A percentile compares a stretch with the other conserved stretches of the same genome.
Evolutionary conservation across 2,329 filamentous ascomycete genomes (phyloP).

Genomic region (Paraphaeosphaeria minitans): DNA sequence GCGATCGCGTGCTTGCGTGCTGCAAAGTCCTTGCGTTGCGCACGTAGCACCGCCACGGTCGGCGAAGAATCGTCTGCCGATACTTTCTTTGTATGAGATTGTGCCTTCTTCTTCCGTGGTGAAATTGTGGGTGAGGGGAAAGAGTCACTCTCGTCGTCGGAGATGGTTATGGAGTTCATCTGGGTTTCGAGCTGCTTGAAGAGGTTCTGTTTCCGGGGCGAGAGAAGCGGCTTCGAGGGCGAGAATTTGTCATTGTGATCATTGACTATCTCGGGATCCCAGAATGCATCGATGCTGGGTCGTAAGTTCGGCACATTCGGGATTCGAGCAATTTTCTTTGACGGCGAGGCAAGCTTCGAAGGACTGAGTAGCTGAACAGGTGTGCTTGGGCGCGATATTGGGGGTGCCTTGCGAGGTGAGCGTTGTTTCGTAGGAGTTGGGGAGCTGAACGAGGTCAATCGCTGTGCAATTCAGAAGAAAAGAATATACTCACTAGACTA

Average conservation of each 20-base stretch:
- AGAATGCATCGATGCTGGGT: slow-evolving; percentile 47
- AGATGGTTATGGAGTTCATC: slow-evolving; percentile 31
- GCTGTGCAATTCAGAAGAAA: not conserved
- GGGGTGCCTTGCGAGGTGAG: slow-evolving; percentile 42
- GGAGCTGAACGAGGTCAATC: slow-evolving; percentile 22
- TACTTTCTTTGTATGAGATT: slow-evolving; percentile 20
- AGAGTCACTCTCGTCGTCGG: slow-evolving; percentile 30
- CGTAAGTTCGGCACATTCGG: slow-evolving; percentile 36
- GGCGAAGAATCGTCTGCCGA: slow-evolving; percentile 9
- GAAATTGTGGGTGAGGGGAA: slow-evolving; percentile 27
- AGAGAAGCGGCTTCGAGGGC: slow-evolving; percentile 41
- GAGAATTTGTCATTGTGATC: slow-evolving; percentile 45
- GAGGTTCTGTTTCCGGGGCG: slow-evolving; percentile 43
- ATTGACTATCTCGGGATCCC: slow-evolving; percentile 44
- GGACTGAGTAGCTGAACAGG: slow-evolving; percentile 38
- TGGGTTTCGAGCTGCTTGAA: slow-evolving; percentile 34
- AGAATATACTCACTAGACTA: slow-evolving; percentile 35
- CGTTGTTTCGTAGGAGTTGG: slow-evolving; percentile 41
- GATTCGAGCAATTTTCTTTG: slow-evolving; percentile 40
- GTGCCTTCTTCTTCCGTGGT: slow-evolving; percentile 27
- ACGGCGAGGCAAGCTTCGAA: slow-evolving; percentile 44
- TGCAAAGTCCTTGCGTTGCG: slow-evolving; percentile 63
- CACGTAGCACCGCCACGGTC: slow-evolving; percentile 29
- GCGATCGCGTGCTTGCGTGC: slow-evolving; percentile 67
- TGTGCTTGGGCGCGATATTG: slow-evolving; percentile 37